These are phyloP conservation scores for Penicillium arizonense DNA, from an alignment of 495 filamentous ascomycete species.

Conservation along the genomic window DNA sequence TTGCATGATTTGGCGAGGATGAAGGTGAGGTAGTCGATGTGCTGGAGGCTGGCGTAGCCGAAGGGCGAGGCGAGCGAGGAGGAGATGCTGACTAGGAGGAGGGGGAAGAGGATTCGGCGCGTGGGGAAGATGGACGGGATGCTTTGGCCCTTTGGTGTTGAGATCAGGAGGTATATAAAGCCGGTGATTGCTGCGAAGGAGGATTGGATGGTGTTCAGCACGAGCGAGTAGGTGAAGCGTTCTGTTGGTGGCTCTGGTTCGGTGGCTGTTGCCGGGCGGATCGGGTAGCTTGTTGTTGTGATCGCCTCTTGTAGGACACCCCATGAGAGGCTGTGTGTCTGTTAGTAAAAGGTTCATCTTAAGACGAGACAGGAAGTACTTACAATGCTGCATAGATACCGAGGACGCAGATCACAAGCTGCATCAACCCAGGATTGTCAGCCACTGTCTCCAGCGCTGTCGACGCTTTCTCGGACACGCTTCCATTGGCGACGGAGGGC, in stretches of 20 bases:
- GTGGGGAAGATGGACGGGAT: conserved; percentile 74
- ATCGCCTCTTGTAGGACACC: conserved; percentile 96
- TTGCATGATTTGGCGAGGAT: conserved; percentile 98
- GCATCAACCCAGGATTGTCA: conserved; percentile 55
- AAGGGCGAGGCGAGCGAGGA: conserved; percentile 89
- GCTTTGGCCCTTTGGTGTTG: conserved; percentile 54
- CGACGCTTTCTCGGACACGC: conserved; percentile 22
- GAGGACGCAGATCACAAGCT: conserved; percentile 81
- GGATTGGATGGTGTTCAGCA: conserved; percentile 95
- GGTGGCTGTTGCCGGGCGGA: conserved; percentile 34
- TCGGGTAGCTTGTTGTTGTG: conserved; percentile 82
- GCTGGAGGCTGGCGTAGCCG: conserved; percentile 86
- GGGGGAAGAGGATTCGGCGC: conserved; percentile 66
- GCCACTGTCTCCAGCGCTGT: conserved; percentile 27
- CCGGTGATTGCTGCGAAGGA: conserved; percentile 81
- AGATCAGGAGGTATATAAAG: conserved; percentile 72
- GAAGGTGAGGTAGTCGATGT: conserved; percentile 99
- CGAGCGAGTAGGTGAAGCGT: conserved; percentile 87
- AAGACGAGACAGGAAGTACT: conserved; percentile 24
- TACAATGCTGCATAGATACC: conserved; percentile 98
- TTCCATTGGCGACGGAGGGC: conserved; percentile 37
- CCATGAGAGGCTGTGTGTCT: conserved; percentile 76
- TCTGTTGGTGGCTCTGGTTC: conserved; percentile 55
- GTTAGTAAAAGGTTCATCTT: conserved; percentile 11
- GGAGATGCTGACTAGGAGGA: conserved; percentile 82